A percentile compares a stretch with the other conserved stretches of the same genome.
Evolutionary conservation across 176 grass and related monocot genomes (phyloP).

Genomic region (Sorghum bicolor): DNA sequence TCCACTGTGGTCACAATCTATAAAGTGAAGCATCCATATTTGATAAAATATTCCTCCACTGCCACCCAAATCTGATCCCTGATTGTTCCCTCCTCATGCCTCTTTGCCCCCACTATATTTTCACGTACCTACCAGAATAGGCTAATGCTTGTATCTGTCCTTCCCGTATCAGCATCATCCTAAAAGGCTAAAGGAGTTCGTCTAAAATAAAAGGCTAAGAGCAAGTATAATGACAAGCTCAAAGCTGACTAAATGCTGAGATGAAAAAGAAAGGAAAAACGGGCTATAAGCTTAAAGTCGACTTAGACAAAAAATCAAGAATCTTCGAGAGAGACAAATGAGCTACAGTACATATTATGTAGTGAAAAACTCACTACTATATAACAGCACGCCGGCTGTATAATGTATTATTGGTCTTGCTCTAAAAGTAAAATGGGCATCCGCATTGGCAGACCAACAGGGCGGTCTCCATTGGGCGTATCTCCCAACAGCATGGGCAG

Average conservation of each 20-base stretch:
- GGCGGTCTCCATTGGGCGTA: background rate
- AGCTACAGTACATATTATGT: too few relatives aligned
- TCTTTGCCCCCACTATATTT: slow-evolving; percentile 5
- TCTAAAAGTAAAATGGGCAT: background rate
- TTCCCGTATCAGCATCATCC: slow-evolving; percentile 31
- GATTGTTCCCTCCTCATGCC: background rate
- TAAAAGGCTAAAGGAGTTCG: background rate
- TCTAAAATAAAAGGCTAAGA: slow-evolving; percentile 9
- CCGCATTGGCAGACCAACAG: background rate
- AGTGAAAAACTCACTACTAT: too few relatives aligned
- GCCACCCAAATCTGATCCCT: background rate
- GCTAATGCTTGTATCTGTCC: slow-evolving; percentile 14
- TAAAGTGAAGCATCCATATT: slow-evolving; percentile 19
- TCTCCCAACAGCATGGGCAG: background rate
- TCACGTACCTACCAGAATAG: background rate
- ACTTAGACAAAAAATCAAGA: too few relatives aligned
- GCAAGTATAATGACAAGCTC: too few relatives aligned
- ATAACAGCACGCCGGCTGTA: too few relatives aligned
- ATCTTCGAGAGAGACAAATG: too few relatives aligned
- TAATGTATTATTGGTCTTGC: too few relatives aligned
- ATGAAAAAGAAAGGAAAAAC: too few relatives aligned
- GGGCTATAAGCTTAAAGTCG: too few relatives aligned
- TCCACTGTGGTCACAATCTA: slow-evolving; percentile 11
- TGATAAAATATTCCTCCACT: background rate
- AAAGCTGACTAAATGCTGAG: too few relatives aligned